These are phyloP conservation scores for Avena insularis DNA, from an alignment of 176 grass and related monocot species.

Conservation along the genomic window DNA sequence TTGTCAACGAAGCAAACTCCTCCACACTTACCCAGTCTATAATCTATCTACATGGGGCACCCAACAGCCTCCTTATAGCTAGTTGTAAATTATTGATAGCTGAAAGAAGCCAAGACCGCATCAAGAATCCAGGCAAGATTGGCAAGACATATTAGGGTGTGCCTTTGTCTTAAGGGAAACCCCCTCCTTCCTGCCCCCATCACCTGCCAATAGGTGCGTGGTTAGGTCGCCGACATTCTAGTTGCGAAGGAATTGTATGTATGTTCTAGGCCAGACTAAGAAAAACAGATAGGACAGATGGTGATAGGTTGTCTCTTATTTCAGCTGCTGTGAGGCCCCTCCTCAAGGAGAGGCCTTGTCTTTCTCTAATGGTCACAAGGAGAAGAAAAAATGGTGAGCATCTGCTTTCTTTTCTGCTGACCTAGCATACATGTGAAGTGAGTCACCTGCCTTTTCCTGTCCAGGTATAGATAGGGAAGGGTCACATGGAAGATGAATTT, in stretches of 20 bases:
- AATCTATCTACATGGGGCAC: constrained; percentile 10
- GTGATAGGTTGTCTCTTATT: constrained; percentile 24
- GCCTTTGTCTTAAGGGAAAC: constrained; percentile 32
- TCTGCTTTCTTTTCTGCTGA: constrained; percentile 50
- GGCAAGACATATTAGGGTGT: constrained; percentile 25
- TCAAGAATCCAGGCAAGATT: constrained; percentile 2
- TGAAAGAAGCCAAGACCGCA: constrained; percentile 31
- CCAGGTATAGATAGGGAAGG: constrained; percentile 25
- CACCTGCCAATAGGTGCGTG: not conserved
- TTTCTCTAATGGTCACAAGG: constrained; percentile 6
- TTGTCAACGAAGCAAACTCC: constrained; percentile 57
- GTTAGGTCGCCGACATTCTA: constrained; percentile 38
- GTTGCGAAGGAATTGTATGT: not conserved
- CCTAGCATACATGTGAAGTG: constrained; percentile 38
- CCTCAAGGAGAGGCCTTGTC: constrained; percentile 7
- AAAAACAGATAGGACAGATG: constrained; percentile 29
- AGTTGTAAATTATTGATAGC: constrained; percentile 18
- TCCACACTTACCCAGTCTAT: constrained; percentile 25
- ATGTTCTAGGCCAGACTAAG: constrained; percentile 32
- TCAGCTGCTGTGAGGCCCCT: constrained; percentile 24
- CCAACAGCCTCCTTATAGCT: not conserved
- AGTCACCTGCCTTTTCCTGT: constrained; percentile 45
- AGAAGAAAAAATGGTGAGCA: constrained; percentile 15
- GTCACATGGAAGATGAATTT: constrained; percentile 30
- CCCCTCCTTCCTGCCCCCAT: not conserved